A percentile compares a stretch with the other conserved stretches of the same genome.
Conservation (phyloP, 2,329 filamentous ascomycete genomes). For the Neopestalotiopsis clavispora region DNA sequence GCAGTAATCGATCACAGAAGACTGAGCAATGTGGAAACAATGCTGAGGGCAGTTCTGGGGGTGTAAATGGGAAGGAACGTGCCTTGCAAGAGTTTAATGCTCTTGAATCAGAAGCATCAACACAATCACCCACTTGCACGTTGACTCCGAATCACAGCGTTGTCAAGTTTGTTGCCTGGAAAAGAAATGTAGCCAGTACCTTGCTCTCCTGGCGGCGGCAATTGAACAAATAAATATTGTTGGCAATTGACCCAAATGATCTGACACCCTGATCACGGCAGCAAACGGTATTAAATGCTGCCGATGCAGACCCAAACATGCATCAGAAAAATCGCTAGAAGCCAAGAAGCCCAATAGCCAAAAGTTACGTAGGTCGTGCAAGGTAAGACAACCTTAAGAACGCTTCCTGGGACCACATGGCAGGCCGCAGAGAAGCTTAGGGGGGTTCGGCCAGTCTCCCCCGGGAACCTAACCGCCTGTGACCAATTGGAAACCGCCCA, state of each 20-base stretch:
- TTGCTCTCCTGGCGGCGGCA: background rate
- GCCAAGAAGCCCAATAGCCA: background rate
- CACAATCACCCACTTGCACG: background rate
- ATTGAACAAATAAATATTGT: background rate
- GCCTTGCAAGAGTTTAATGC: background rate
- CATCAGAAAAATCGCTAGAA: background rate
- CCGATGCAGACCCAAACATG: background rate
- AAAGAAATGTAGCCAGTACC: background rate
- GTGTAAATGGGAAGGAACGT: background rate
- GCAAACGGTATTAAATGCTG: background rate
- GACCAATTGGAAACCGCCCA: background rate
- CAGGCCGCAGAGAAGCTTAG: background rate
- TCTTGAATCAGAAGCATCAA: background rate
- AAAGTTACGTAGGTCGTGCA: background rate
- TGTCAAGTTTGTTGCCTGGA: background rate
- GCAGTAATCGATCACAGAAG: background rate
- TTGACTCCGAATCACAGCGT: background rate
- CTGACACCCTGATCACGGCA: background rate
- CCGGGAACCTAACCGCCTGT: background rate
- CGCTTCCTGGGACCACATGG: no score
- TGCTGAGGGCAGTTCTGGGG: background rate
- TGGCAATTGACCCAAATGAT: background rate
- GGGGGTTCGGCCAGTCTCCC: background rate
- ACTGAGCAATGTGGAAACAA: background rate
- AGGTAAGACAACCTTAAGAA: background rate